Conservation (phyloP, 1,284 basidiomycete genomes). For the Puccinia coronata region DNA sequence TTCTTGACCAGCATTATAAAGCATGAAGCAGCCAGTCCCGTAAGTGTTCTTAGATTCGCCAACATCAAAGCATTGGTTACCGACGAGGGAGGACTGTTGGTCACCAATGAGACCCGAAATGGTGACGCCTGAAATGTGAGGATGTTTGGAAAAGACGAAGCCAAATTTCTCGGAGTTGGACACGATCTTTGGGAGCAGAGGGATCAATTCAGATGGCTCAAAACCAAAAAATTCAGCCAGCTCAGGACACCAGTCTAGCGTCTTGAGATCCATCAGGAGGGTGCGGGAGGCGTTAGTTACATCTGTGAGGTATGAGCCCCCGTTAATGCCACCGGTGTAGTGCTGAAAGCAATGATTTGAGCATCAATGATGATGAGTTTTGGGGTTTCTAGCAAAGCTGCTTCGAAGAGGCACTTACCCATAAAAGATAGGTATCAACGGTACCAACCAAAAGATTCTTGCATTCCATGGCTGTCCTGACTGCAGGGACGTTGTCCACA, state of each 20-base stretch:
- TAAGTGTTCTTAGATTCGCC: conserved; percentile 82
- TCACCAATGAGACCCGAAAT: conserved; percentile 93
- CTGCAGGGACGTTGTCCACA: conserved; percentile 81
- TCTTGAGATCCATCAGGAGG: conserved; percentile 80
- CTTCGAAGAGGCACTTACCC: conserved; percentile 64
- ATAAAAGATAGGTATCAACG: conserved; percentile 92
- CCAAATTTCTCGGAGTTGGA: conserved; percentile 93
- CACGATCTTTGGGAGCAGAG: conserved; percentile 79
- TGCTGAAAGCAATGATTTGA: conserved; percentile 68
- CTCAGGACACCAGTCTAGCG: conserved; percentile 77
- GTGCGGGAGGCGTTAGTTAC: conserved; percentile 97
- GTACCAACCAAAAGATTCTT: conserved; percentile 89
- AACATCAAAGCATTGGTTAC: conserved; percentile 74
- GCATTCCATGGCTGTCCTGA: conserved; percentile 74
- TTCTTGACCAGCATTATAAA: conserved; percentile 88
- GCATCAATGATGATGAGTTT: not conserved
- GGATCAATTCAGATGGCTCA: conserved; percentile 1
- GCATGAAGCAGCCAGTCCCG: conserved; percentile 53
- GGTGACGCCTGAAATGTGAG: conserved; percentile 74
- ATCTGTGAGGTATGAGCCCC: conserved; percentile 81
- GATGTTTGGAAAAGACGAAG: conserved; percentile 61
- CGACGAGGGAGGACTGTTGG: conserved; percentile 92
- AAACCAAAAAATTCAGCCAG: conserved; percentile 82
- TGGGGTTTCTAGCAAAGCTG: not conserved
- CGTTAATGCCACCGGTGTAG: conserved; percentile 69